These are phyloP conservation scores for Neonectria ditissima DNA, from an alignment of 2,329 filamentous ascomycete species.

Conservation along the genomic window DNA sequence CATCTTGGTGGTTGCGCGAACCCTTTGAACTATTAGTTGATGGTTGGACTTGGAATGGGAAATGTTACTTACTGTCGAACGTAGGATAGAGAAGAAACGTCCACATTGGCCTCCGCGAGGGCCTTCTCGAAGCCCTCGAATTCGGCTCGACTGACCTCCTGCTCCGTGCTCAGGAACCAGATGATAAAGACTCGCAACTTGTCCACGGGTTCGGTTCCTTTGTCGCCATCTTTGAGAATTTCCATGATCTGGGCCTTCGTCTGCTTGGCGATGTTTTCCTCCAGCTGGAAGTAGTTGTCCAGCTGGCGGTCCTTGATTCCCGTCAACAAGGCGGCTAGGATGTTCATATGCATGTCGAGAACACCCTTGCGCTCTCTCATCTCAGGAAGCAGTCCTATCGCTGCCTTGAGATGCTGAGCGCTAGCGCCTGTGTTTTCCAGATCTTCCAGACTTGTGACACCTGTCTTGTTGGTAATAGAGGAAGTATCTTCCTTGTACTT, in stretches of 20 bases:
- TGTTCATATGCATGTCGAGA: slow-evolving; percentile 99
- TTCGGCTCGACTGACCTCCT: slow-evolving; percentile 84
- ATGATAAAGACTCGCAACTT: slow-evolving; percentile 96
- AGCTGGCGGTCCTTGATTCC: slow-evolving; percentile 96
- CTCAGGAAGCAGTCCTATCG: slow-evolving; percentile 92
- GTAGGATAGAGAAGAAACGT: slow-evolving; percentile 84
- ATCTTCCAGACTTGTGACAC: slow-evolving; percentile 91
- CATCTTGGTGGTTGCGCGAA: slow-evolving; percentile 96
- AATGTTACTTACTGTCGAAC: slow-evolving; percentile 77
- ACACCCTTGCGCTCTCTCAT: slow-evolving; percentile 91
- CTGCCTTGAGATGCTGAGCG: slow-evolving; percentile 94
- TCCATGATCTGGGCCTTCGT: slow-evolving; percentile 91
- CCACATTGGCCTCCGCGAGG: slow-evolving; percentile 78
- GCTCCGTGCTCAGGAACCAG: slow-evolving; percentile 95
- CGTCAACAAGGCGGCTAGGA: slow-evolving; percentile 78
- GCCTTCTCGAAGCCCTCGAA: slow-evolving; percentile 89
- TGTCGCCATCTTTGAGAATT: slow-evolving; percentile 81
- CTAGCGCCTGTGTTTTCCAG: slow-evolving; percentile 89
- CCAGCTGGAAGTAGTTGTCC: slow-evolving; percentile 95
- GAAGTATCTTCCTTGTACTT: slow-evolving; percentile 96
- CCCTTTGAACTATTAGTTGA: slow-evolving; percentile 60
- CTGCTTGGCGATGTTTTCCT: slow-evolving; percentile 93
- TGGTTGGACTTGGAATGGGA: background rate
- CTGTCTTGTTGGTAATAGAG: slow-evolving; percentile 95
- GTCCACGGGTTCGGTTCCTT: slow-evolving; percentile 86